phyloP scores from a whole-genome alignment of 371 early-diverging fungal species.

The Rhizomucor miehei region DNA sequence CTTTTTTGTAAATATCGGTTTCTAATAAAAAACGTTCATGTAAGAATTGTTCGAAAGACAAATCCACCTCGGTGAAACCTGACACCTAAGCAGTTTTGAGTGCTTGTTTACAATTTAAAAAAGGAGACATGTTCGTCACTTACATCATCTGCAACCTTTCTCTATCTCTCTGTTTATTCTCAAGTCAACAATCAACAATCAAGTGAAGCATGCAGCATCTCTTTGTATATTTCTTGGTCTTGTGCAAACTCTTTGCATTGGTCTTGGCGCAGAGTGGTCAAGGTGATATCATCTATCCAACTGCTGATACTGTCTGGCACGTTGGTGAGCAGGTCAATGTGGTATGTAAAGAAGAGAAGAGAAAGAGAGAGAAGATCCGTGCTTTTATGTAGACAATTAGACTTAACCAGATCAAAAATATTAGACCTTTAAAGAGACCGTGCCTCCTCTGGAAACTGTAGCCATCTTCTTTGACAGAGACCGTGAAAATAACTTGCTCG shows the following conservation, averaged over 20 bases:
- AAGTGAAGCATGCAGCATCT: too few species aligned
- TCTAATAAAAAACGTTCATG: too few species aligned
- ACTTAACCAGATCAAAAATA: not conserved
- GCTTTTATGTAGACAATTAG: not conserved
- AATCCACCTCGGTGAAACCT: too few species aligned
- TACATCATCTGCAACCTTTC: too few species aligned
- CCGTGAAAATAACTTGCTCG: slow-evolving; percentile 12
- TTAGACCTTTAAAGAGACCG: slow-evolving; percentile 8
- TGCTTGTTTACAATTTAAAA: too few species aligned
- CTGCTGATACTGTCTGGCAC: slow-evolving; percentile 25
- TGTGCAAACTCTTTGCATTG: not conserved
- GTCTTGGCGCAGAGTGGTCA: not conserved
- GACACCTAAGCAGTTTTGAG: too few species aligned
- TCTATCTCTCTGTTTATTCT: too few species aligned
- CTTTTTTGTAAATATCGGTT: too few species aligned
- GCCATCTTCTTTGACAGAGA: slow-evolving; percentile 30
- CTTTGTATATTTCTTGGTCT: too few species aligned
- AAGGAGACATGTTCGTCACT: too few species aligned
- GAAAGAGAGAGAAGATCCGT: not conserved
- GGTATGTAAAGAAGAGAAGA: slow-evolving; percentile 7
- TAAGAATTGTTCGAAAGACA: too few species aligned
- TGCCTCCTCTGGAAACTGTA: slow-evolving; percentile 21
- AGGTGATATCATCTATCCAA: slow-evolving; percentile 27
- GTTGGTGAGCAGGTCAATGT: slow-evolving; percentile 37
- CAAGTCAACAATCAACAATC: too few species aligned